These are phyloP conservation scores for Paraconiothyrium sp. DNA, from an alignment of 2,329 filamentous ascomycete species.

Conservation along the genomic window DNA sequence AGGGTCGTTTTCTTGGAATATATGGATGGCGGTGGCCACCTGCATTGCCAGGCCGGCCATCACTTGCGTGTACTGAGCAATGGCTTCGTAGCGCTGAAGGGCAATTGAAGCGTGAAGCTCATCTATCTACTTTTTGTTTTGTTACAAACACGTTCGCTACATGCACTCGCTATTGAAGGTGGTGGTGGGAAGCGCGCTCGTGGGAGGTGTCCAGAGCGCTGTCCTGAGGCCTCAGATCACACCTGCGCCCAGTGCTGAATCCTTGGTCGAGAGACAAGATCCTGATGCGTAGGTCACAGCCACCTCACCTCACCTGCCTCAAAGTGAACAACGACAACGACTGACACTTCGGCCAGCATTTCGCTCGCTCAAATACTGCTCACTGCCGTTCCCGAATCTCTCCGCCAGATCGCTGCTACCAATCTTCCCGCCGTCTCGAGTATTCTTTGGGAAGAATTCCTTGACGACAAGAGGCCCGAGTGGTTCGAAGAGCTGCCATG, in stretches of 20 bases:
- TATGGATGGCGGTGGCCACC: conserved; percentile 8
- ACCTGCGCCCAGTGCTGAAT: conserved; percentile 34
- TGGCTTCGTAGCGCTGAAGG: conserved; percentile 23
- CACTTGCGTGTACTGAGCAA: conserved; percentile 26
- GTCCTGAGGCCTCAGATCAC: conserved; percentile 35
- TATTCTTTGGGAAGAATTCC: conserved; percentile 45
- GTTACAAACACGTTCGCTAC: conserved; percentile 28
- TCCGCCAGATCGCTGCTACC: conserved; percentile 47
- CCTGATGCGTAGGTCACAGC: conserved; percentile 44
- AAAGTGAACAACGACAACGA: not conserved
- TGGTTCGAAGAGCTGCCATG: conserved; percentile 46
- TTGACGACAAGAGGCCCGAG: conserved; percentile 43
- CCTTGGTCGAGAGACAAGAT: conserved; percentile 30
- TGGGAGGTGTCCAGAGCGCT: conserved; percentile 22
- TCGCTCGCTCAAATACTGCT: conserved; percentile 46
- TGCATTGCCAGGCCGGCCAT: conserved; percentile 3
- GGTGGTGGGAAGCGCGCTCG: conserved; percentile 23
- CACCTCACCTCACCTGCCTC: not conserved
- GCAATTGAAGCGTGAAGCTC: conserved; percentile 10
- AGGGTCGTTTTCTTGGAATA: not conserved
- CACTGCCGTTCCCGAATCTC: conserved; percentile 46
- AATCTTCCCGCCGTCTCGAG: conserved; percentile 48
- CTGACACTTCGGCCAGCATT: conserved; percentile 34
- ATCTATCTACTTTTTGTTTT: conserved; percentile 17
- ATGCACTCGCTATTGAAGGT: conserved; percentile 39